Percentiles rank a stretch among this genome's conserved stretches.
These are phyloP conservation scores for Cercis canadensis DNA, from an alignment of 306 rosid species.

Conservation along the genomic window DNA sequence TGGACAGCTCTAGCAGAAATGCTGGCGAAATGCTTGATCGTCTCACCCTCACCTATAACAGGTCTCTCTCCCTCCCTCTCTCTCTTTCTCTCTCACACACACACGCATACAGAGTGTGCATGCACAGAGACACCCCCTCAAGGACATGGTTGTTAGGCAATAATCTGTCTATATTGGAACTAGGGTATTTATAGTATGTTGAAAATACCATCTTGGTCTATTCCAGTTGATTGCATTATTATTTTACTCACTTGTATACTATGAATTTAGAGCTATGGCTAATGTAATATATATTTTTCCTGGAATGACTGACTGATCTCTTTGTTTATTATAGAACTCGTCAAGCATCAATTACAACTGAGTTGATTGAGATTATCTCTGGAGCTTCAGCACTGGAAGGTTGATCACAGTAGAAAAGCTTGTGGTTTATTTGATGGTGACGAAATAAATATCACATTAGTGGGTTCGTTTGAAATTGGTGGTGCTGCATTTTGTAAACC, in stretches of 20 bases:
- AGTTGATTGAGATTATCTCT: constrained; percentile 96
- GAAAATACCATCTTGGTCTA: neutral
- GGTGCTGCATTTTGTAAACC: constrained; percentile 47
- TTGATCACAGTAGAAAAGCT: constrained; percentile 44
- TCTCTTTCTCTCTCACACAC: neutral
- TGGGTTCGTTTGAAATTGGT: constrained; percentile 47
- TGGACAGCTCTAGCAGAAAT: constrained; percentile 99
- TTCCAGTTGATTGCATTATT: neutral
- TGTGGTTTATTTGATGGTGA: constrained; percentile 41
- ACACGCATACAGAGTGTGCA: no score
- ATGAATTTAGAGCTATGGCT: neutral
- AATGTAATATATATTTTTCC: neutral
- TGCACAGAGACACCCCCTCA: no score
- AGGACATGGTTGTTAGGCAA: neutral
- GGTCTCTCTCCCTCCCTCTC: constrained; percentile 55
- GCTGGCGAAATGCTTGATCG: constrained; percentile 99
- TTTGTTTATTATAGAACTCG: constrained; percentile 73
- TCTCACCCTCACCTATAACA: constrained; percentile 91
- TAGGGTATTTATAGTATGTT: no score
- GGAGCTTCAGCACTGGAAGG: constrained; percentile 94
- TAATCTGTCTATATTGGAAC: no score
- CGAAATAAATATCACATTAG: constrained; percentile 51
- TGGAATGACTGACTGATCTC: constrained; percentile 36
- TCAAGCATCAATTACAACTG: constrained; percentile 98
- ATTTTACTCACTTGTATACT: neutral